Base-by-base conservation (phyloP, 306 rosid genomes). In the Glycine latifolia region DNA sequence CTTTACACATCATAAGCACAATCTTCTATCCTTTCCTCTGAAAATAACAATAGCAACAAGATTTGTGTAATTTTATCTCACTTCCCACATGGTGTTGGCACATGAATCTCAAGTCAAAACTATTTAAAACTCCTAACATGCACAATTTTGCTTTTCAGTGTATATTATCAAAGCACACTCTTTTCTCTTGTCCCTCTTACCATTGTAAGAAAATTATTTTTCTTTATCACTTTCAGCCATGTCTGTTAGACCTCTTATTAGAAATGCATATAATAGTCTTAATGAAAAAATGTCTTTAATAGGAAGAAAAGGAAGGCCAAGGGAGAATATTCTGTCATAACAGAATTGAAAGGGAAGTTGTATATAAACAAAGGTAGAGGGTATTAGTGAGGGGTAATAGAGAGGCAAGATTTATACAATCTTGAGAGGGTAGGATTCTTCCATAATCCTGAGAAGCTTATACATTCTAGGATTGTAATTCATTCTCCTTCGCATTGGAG, bases 11-110 rank as follows among this genome's bases (percentile, higher is more conserved):
- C 75, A 77, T 71, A 84, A 72, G 61, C 76, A 77, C 81, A 77
- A 77, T 61, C 67, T 77, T 81, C 86, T 69, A 83, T 61, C 68
- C 54, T 50, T 63, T 76, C 76, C 71, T 67, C 47, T 72, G 31
- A 71, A 48, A 47, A 70, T 33, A 56, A 31, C 60, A 71, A 71
- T 46, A 63, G 50, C 48, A 70, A 66, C 49, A 33, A 78, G 71
- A 72, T 67, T 72, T 66, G 47, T 66, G 16, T 14, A 26, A 26
- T 14, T 73, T 73, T 47, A 48, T 50, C 35, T 7, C 60, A 49
- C 37, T 65, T 49, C 35, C 9, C 54, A 49, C 37, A 71, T 49
- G 72, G 41, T 16, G 15, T 72, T 7, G 82, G 60, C 49, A 67
- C 46, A 37, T 52, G 79, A 77, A 73, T 60, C 62, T 53, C 71